Evolutionary conservation across 2,329 filamentous ascomycete genomes (phyloP).

Genomic region (Colletotrichum sp.): DNA sequence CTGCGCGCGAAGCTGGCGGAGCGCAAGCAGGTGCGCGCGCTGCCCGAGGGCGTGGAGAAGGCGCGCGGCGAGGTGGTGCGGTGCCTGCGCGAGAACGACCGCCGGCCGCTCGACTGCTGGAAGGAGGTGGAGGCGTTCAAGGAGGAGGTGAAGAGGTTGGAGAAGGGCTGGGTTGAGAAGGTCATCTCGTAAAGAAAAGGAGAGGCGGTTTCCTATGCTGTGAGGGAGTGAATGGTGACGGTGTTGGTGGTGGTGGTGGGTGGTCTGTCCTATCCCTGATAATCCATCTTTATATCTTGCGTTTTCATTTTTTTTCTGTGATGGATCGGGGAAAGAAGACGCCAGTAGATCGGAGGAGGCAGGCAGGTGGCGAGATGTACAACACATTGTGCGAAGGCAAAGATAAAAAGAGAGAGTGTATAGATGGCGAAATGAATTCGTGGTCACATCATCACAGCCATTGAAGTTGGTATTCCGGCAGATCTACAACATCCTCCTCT

Average conservation of each 20-base stretch:
- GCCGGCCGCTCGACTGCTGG: constrained; percentile 92
- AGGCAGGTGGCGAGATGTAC: constrained; percentile 26
- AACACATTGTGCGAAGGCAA: constrained; percentile 32
- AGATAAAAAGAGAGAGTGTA: constrained; percentile 3
- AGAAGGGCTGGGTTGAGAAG: constrained; percentile 87
- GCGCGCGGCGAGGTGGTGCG: constrained; percentile 78
- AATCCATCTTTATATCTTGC: neutral
- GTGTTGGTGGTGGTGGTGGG: neutral
- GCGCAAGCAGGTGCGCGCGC: constrained; percentile 68
- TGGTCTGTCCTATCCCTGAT: neutral
- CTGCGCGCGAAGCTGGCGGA: constrained; percentile 65
- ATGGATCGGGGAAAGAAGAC: neutral
- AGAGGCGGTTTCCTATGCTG: neutral
- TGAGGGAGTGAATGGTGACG: neutral
- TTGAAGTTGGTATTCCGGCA: constrained; percentile 1
- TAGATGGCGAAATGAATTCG: constrained; percentile 16
- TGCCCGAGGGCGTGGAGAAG: constrained; percentile 75
- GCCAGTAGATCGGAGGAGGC: neutral
- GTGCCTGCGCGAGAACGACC: constrained; percentile 84
- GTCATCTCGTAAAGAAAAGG: constrained; percentile 58
- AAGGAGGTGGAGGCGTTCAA: constrained; percentile 91
- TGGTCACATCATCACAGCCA: constrained; percentile 3
- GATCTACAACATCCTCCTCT: neutral
- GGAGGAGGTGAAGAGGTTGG: constrained; percentile 83
- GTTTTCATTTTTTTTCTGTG: constrained; percentile 18